phyloP scores from a whole-genome alignment of 495 filamentous ascomycete species.

The Penicillium crystallinum region DNA sequence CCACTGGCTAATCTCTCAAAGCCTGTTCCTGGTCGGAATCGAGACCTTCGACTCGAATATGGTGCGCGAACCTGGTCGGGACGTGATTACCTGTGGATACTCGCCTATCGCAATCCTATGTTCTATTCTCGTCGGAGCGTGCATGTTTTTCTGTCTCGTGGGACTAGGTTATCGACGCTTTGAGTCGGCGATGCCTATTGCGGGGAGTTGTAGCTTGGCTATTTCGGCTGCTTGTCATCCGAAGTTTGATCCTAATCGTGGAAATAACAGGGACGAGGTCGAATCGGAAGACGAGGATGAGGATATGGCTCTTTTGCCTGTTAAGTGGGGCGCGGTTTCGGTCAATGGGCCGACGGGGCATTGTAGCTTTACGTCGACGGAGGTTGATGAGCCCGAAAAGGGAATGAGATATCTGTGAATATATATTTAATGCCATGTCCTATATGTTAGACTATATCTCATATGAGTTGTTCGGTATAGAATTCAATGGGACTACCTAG shows the following conservation, averaged over 20 bases:
- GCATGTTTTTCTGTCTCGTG: background rate
- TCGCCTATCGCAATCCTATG: background rate
- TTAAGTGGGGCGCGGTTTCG: background rate
- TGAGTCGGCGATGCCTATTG: conserved; percentile 2
- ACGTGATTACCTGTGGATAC: background rate
- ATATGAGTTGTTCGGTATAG: too few relatives aligned
- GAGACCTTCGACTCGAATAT: conserved; percentile 6
- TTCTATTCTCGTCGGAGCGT: background rate
- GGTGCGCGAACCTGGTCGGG: conserved; percentile 1
- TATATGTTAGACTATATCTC: background rate
- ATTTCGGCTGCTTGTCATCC: conserved; percentile 11
- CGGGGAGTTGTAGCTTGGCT: conserved; percentile 5
- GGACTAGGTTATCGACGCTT: background rate
- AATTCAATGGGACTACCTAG: too few relatives aligned
- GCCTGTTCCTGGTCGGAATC: conserved; percentile 33
- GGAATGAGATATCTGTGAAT: background rate
- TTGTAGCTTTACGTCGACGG: background rate
- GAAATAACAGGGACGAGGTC: background rate
- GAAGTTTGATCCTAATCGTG: background rate
- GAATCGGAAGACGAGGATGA: background rate
- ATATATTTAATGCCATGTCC: background rate
- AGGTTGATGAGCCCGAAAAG: background rate
- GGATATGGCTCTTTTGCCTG: background rate
- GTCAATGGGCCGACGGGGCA: background rate
- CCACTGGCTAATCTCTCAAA: conserved; percentile 41